Evolutionary conservation across 108 stramenopile species (phyloP).

Genomic region (Cylindrotheca fusiformis): DNA sequence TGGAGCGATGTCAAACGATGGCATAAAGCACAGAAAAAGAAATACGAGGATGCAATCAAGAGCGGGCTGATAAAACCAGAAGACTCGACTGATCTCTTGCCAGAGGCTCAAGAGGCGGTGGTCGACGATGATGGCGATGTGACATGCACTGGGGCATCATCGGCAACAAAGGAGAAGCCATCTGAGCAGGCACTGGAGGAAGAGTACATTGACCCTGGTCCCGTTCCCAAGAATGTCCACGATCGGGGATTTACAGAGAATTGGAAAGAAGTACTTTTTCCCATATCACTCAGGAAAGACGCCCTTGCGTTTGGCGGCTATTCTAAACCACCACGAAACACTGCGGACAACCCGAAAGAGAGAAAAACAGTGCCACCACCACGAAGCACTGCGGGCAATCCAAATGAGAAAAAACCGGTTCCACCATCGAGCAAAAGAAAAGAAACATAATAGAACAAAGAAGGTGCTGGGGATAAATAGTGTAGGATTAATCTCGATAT

Average conservation of each 20-base stretch:
- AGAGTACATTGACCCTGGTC: constrained; percentile 66
- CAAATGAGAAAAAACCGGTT: not conserved
- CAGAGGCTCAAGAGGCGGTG: not conserved
- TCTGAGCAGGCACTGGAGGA: not conserved
- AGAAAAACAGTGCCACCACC: not conserved
- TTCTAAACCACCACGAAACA: not conserved
- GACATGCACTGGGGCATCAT: constrained; percentile 45
- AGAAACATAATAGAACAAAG: not conserved
- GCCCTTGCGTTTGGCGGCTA: constrained; percentile 23
- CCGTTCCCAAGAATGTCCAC: constrained; percentile 69
- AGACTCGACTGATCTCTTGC: constrained; percentile 4
- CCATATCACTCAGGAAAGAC: constrained; percentile 60
- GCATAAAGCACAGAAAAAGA: constrained; percentile 57
- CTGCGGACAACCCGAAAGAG: not conserved
- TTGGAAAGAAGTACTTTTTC: constrained; percentile 73
- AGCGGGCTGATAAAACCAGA: constrained; percentile 26
- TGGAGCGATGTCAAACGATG: constrained; percentile 68
- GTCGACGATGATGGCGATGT: constrained; percentile 50
- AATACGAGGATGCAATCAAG: constrained; percentile 56
- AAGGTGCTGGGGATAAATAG: not conserved
- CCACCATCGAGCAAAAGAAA: not conserved
- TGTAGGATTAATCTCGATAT: constrained; percentile 16
- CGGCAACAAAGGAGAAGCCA: not conserved
- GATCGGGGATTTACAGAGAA: constrained; percentile 67
- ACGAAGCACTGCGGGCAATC: not conserved